These are phyloP conservation scores for Aureobasidium pullulans DNA, from an alignment of 2,329 filamentous ascomycete genomes.

Conservation along the genomic window DNA sequence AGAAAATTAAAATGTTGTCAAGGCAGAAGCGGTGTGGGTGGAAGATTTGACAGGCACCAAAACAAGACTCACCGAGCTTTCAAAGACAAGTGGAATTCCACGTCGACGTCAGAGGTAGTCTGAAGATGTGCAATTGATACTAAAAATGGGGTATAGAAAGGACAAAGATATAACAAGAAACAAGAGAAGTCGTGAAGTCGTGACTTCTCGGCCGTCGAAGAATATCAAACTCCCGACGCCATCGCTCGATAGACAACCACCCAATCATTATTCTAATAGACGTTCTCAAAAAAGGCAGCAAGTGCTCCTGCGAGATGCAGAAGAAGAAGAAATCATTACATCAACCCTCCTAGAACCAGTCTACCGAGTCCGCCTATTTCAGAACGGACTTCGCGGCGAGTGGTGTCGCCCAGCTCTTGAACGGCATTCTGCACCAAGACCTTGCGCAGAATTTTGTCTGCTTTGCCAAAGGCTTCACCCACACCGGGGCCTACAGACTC, in stretches of 20 bases:
- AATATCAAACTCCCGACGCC: neutral
- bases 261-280: neutral
- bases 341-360: constrained; percentile 15
- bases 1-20: neutral
- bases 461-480: constrained; percentile 82
- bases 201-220: neutral
- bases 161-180: neutral
- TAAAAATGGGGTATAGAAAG: neutral
- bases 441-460: constrained; percentile 78
- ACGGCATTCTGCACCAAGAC: constrained; percentile 81
- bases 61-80: neutral
- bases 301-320: too few relatives aligned
- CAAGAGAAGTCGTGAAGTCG: neutral
- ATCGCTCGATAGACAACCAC: neutral
- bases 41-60: neutral
- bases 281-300: neutral
- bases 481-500: constrained; percentile 52
- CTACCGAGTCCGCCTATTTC: constrained; percentile 83
- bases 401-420: constrained; percentile 87
- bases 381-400: constrained; percentile 63
- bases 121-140: neutral
- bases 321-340: neutral
- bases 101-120: neutral
- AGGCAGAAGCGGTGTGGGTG: neutral
- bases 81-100: neutral